Base-by-base conservation (phyloP, 257 asterid genomes). In the Cordia subcordata region DNA sequence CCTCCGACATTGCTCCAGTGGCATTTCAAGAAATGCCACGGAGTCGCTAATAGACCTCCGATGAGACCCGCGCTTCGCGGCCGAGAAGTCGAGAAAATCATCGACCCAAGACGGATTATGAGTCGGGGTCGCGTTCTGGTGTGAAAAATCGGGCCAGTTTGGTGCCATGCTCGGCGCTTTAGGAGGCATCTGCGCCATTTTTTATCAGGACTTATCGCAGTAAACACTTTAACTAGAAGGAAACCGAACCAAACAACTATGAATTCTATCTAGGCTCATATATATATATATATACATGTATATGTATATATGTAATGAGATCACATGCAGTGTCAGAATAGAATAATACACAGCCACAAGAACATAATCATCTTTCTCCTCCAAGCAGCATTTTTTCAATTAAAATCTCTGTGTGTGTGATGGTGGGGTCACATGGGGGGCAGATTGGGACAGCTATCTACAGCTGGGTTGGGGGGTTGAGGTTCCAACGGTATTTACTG, bases 101-200 rank as follows among this genome's bases (percentile, higher is more conserved):
- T 90, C 95, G 4, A 82, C 78, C 96, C 96, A 87, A 0, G 81
- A 81, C 4, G 86, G 76, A 46, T 56, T 55, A 14, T 61, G 65
- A 21, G 23, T 61, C 10, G 38, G 68, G 45, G 65, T 49, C 22
- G 17, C 23, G 38, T 73, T 85, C 13, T 62, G 87, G 47, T 51
- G 86, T 11, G 85, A 32, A 53, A 81, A 83, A 45, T 77, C 75
- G 13, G 81, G 65, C 97, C 95, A 89, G n/a, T 68, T 82, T 13
- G 77, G 75, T 8, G 75, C 60, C 75, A 83, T 60, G 73, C 61
- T 81, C 15, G 97, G 97, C 40, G 59, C 90, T 76, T 82, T 86
- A 15, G 97, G 97, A 58, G 97, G 97, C 62, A 86, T 74, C 8
- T 90, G 97, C 39, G 97, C 93, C 97, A 90, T 86, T 18, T 13